Conservation (phyloP, 1,284 basidiomycete species). For the Xerocomus nothofagi region DNA sequence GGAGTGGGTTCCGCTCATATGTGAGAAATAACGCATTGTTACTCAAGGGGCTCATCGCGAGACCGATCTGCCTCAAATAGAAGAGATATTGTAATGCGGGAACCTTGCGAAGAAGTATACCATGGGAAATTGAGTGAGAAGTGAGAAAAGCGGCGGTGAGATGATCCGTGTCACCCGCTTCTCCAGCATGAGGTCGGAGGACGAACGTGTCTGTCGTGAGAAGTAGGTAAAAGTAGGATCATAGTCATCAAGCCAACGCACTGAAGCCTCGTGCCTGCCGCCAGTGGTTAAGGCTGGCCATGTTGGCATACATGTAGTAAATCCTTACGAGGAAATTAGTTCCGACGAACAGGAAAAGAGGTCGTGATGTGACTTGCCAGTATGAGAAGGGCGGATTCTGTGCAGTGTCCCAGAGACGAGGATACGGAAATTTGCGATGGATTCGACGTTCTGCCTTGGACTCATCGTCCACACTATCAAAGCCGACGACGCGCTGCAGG, state of each 20-base stretch:
- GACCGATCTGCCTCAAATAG: conserved; percentile 94
- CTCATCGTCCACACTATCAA: conserved; percentile 98
- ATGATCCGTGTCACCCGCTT: conserved; percentile 98
- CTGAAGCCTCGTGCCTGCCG: conserved; percentile 87
- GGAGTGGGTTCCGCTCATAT: conserved; percentile 96
- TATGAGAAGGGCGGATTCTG: conserved; percentile 95
- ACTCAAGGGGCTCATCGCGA: conserved; percentile 97
- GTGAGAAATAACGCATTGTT: conserved; percentile 98
- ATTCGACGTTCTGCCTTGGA: conserved; percentile 91
- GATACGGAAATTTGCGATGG: conserved; percentile 95
- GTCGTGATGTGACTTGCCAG: conserved; percentile 55
- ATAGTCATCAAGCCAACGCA: conserved; percentile 42
- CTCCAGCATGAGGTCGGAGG: conserved; percentile 94
- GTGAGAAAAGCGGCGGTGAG: conserved; percentile 94
- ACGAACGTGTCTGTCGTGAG: conserved; percentile 84
- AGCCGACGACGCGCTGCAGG: conserved; percentile 93
- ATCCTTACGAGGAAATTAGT: conserved; percentile 53
- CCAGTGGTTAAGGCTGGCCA: conserved; percentile 95
- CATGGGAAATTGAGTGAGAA: conserved; percentile 98
- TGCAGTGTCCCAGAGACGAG: conserved; percentile 84
- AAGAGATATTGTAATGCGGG: conserved; percentile 93
- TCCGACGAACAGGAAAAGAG: not conserved
- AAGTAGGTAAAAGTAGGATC: not conserved
- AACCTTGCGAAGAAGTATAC: conserved; percentile 96
- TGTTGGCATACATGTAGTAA: conserved; percentile 98